Conservation (phyloP, 371 early-diverging fungal genomes). For the Mucor ambiguus region DNA sequence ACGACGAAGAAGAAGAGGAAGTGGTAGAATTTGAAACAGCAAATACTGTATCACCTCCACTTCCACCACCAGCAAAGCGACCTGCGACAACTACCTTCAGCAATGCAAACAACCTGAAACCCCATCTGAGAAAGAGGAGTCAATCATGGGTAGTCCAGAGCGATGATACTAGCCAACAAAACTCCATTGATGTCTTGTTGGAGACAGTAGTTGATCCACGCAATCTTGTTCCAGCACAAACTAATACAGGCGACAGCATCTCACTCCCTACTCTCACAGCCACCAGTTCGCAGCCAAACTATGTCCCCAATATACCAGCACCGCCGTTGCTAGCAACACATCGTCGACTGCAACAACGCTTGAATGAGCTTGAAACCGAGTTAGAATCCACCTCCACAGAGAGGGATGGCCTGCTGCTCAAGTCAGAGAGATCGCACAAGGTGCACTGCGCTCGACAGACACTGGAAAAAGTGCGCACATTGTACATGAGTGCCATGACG, state of each 20-base stretch:
- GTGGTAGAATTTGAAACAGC: slow-evolving; percentile 22
- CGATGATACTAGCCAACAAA: background rate
- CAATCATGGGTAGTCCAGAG: slow-evolving; percentile 13
- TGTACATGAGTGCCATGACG: slow-evolving; percentile 54
- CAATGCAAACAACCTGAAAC: background rate
- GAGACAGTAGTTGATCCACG: slow-evolving; percentile 31
- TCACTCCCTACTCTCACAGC: slow-evolving; percentile 22
- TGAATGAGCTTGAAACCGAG: slow-evolving; percentile 18
- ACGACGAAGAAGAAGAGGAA: slow-evolving; percentile 43
- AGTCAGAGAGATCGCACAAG: slow-evolving; percentile 5
- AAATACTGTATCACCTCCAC: background rate
- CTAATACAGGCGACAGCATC: slow-evolving; percentile 30
- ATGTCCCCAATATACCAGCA: slow-evolving; percentile 49
- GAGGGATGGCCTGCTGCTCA: background rate
- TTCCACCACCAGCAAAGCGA: background rate
- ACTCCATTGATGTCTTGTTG: slow-evolving; percentile 19
- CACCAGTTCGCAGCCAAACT: background rate
- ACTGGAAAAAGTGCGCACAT: slow-evolving; percentile 47
- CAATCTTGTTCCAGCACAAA: slow-evolving; percentile 35
- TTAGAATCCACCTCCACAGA: background rate
- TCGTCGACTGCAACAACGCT: slow-evolving; percentile 28
- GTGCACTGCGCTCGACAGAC: slow-evolving; percentile 12
- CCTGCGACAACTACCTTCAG: background rate
- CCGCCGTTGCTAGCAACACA: slow-evolving; percentile 49
- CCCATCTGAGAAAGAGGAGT: slow-evolving; percentile 3